Percentiles rank a stretch among this genome's conserved stretches.
phyloP scores from a whole-genome alignment of 352 stramenopile genomes.

The Pythium oligandrum region DNA sequence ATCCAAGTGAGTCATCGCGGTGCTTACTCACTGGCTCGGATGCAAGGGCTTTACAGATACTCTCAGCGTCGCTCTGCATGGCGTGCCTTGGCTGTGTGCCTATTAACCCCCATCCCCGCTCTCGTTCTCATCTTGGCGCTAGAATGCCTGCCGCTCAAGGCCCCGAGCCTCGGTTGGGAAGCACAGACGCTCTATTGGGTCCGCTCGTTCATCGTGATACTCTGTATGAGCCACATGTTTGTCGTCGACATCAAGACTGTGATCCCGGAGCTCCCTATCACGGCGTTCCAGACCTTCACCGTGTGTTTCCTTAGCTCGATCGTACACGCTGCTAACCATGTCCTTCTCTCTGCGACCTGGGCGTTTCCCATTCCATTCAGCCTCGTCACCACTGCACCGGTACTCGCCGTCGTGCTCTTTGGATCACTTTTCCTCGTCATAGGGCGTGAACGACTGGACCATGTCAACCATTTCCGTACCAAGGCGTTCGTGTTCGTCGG shows the following conservation, averaged over 20 bases:
- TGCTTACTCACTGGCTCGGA: constrained; percentile 10
- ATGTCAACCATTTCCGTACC: constrained; percentile 1
- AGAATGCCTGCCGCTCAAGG: constrained; percentile 11
- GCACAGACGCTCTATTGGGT: constrained; percentile 11
- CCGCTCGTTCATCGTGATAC: constrained; percentile 1
- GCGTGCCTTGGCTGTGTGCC: constrained; percentile 6
- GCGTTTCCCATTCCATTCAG: constrained; percentile 20
- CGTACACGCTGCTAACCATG: background rate
- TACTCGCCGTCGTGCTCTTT: constrained; percentile 6
- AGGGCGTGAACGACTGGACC: constrained; percentile 4
- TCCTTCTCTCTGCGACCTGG: constrained; percentile 5
- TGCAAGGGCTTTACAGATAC: constrained; percentile 15
- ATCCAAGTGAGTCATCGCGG: background rate
- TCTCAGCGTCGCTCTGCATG: constrained; percentile 1
- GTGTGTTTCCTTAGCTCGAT: constrained; percentile 9
- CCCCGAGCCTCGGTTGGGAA: constrained; percentile 5
- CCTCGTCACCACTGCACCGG: constrained; percentile 11
- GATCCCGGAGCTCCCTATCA: constrained; percentile 18
- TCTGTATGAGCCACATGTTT: constrained; percentile 16
- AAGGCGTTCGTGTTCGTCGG: constrained; percentile 7
- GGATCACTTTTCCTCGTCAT: constrained; percentile 8
- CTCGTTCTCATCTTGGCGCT: constrained; percentile 14
- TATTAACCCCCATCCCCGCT: constrained; percentile 15
- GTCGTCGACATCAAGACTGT: constrained; percentile 16
- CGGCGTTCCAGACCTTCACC: background rate